These are phyloP conservation scores for Acorus gramineus DNA, from an alignment of 106 monocot species.

Conservation along the genomic window DNA sequence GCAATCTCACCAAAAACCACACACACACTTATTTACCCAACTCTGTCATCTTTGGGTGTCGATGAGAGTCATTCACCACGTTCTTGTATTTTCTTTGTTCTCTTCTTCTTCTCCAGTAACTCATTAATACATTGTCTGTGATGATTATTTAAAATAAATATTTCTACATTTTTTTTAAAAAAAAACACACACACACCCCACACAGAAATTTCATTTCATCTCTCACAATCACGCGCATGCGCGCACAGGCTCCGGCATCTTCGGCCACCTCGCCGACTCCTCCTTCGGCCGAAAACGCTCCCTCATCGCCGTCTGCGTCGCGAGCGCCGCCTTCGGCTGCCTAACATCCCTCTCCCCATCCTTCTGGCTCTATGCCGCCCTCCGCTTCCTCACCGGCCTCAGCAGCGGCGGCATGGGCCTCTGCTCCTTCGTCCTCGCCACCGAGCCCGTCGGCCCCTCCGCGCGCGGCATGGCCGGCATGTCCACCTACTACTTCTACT, in stretches of 20 bases:
- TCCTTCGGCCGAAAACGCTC: constrained; percentile 1
- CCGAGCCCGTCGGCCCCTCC: constrained; percentile 1
- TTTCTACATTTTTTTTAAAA: too few species aligned
- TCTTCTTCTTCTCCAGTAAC: too few species aligned
- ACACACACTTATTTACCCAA: too few species aligned
- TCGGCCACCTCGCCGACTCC: constrained; percentile 9
- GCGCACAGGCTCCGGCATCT: constrained; percentile 2
- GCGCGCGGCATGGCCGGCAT: constrained; percentile 1
- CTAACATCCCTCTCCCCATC: constrained; percentile 3
- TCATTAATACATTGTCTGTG: too few species aligned
- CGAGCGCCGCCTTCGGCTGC: not conserved
- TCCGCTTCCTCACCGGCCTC: constrained; percentile 4
- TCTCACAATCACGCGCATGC: not conserved
- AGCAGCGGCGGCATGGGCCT: not conserved
- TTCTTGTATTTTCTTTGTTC: too few species aligned
- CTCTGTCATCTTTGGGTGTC: too few species aligned
- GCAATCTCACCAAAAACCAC: too few species aligned
- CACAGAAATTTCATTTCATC: not conserved
- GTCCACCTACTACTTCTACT: constrained; percentile 8
- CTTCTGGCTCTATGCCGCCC: not conserved
- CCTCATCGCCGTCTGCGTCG: not conserved
- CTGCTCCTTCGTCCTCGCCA: constrained; percentile 9
- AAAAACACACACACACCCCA: too few species aligned
- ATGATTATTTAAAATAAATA: too few species aligned
- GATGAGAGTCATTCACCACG: too few species aligned